Percentiles rank a stretch among this genome's conserved stretches.
These are phyloP conservation scores for Eremothecium coryli DNA, from an alignment of 1,139 yeast genomes.

Conservation along the genomic window DNA sequence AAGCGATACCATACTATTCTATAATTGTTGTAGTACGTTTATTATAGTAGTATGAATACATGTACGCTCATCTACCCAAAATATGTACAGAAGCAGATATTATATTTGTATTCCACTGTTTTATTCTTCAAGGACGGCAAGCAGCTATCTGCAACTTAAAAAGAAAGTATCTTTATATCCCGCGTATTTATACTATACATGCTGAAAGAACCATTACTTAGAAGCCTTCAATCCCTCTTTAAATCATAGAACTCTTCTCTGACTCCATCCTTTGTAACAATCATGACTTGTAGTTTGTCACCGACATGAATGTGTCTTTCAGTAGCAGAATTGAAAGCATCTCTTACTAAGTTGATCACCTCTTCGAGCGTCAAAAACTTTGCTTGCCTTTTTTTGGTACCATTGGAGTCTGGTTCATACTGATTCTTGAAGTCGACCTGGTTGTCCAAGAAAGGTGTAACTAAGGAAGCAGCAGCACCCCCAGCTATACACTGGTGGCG, in stretches of 20 bases:
- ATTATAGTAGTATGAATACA: no score
- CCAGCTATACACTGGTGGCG: conserved; percentile 97
- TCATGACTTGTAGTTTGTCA: conserved; percentile 83
- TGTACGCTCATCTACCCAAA: no score
- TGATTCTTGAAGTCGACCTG: conserved; percentile 96
- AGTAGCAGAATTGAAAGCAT: conserved; percentile 91
- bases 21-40: no score
- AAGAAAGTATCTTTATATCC: no score
- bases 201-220: background rate
- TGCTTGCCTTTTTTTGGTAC: conserved; percentile 50
- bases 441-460: conserved; percentile 95
- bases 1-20: no score
- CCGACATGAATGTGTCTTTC: conserved; percentile 98
- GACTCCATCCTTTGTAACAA: conserved; percentile 90
- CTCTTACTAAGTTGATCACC: conserved; percentile 77
- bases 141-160: no score
- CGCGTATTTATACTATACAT: conserved; percentile 4
- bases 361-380: conserved; percentile 69
- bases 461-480: conserved; percentile 92
- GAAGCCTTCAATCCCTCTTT: conserved; percentile 60
- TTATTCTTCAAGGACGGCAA: no score
- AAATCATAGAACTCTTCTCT: conserved; percentile 74
- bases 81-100: no score
- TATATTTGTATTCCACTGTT: no score
- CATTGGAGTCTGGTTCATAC: conserved; percentile 66